Percentiles rank a stretch among this genome's conserved stretches.
phyloP scores from a whole-genome alignment of 1,139 yeast genomes.

The Hyphopichia wangnamkhiaoensis region DNA sequence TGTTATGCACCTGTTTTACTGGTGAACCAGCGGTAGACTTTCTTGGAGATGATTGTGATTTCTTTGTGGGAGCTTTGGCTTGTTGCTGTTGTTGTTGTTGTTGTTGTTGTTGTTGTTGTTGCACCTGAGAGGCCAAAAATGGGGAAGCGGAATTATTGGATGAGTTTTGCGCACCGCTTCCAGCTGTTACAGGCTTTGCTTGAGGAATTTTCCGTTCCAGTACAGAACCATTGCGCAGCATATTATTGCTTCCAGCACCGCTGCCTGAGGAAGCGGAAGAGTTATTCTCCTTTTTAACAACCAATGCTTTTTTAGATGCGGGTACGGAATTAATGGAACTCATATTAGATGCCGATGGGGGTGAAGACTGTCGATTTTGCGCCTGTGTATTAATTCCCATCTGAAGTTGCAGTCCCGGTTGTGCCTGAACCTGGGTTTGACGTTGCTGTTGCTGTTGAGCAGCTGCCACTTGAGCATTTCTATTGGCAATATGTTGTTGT shows the following conservation, averaged over 20 bases:
- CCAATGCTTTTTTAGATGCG: too few relatives aligned
- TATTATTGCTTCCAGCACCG: too few relatives aligned
- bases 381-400: neutral
- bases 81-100: slow-evolving; percentile 6
- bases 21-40: neutral
- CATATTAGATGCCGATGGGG: neutral
- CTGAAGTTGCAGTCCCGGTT: neutral
- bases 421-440: slow-evolving; percentile 20
- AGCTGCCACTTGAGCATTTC: slow-evolving; percentile 7
- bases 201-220: too few relatives aligned
- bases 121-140: slow-evolving; percentile 12
- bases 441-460: slow-evolving; percentile 40
- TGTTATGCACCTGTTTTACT: neutral
- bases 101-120: slow-evolving; percentile 38
- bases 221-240: too few relatives aligned
- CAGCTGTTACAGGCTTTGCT: too few relatives aligned
- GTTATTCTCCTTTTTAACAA: too few relatives aligned
- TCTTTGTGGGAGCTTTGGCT: slow-evolving; percentile 4
- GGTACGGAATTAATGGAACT: too few relatives aligned
- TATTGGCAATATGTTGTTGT: slow-evolving; percentile 30
- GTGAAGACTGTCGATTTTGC: neutral
- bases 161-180: neutral
- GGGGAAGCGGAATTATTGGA: slow-evolving; percentile 5
- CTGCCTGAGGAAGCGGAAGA: too few relatives aligned
- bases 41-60: neutral